Evolutionary conservation across 2,329 filamentous ascomycete species (phyloP), one percentile per base, ranked within the genome.

Genomic region (Thielaviopsis populi): DNA sequence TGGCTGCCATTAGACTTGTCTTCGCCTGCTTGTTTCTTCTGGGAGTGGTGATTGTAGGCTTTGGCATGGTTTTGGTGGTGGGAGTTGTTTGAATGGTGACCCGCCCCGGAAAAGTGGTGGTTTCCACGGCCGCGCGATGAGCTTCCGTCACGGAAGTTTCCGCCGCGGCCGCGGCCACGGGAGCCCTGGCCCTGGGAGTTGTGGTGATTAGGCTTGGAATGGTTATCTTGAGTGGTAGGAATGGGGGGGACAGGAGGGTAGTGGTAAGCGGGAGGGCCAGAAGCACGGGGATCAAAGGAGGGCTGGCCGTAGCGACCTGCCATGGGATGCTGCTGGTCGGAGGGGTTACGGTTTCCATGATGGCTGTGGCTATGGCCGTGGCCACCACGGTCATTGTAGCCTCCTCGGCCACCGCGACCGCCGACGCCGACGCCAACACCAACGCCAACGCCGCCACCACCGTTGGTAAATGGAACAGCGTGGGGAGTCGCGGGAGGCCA

Each of bases 31-130:
- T 48, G 46, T 41, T 67, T 67, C 54, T 67, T 67, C 48, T 65
- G 59, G 40, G 59, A 58, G 11, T 62, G 63, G 7, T 65, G 66
- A 41, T 70, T 68, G 19, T 68, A 67, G 60, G 69, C 70, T 59
- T 72, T 72, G 66, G 65, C 64, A 41, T 65, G 30, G 40, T 66
- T 69, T 40, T 69, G 71, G 48, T 75, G 69, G 62, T 69, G 70
- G 67, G 75, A 72, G 69, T 75, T 76, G 64, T 76, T 48, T 3
- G 42, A 50, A 40, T 66, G 70, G n/a, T 72, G 70, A 24, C 73
- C 73, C 30, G 69, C 24, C 65, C 71, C 74, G 53, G 82, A 81
- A 79, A 80, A 68, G 77, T 74, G 70, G 67, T 77, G 75, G 61
- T 76, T 74, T 37, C 78, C 74, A 61, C 64, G 63, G 17, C 79